Base-by-base conservation (phyloP, 176 grass and related monocot species). In the Otatea glauca region DNA sequence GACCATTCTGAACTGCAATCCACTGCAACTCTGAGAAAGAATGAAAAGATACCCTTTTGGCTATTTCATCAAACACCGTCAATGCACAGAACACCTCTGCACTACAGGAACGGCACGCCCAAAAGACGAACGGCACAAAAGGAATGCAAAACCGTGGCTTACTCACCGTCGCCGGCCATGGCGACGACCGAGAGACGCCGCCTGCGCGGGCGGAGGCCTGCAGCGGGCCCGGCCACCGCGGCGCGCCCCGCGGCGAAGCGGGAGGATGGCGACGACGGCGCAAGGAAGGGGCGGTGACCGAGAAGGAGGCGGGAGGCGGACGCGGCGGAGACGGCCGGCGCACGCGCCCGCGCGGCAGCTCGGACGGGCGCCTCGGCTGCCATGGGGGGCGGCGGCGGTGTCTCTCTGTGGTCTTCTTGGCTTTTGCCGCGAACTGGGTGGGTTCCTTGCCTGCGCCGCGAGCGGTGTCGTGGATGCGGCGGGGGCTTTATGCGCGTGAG, bases 131-230 rank as follows among this genome's bases (percentile, higher is more conserved):
- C 12, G 8, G 11, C 42, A 23, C 68, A 35, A 25, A n/a, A 61
- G 12, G 62, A 34, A 17, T n/a, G 16, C 17, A 38, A 67, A 16
- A 37, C 23, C 0, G 49, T 18, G 15, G 65, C 69, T 69, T 27
- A 38, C 88, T 80, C 81, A 96, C 93, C 96, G 59, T 81, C 91
- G n/a, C 62, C 86, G 16, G 93, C 91, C 91, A 96, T 96, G 79
- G 91, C 91, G 48, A 94, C 70, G 66, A 96, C 93, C 15, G 88
- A 96, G 27, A 89, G 79, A 44, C 81, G 83, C 74, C 78, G 81
- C 72, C 80, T 90, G 14, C 81, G 81, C 67, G 44, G 65, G 77
- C 77, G 88, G 78, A 76, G 45, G 21, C 80, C 80, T 37, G 88
- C 76, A 20, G 47, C 79, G 68, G 84, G 79, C 70, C 77, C 77